Evolutionary conservation across 192 early-diverging fungal genomes (phyloP).

Genomic region (Blastocladiella britannica): DNA sequence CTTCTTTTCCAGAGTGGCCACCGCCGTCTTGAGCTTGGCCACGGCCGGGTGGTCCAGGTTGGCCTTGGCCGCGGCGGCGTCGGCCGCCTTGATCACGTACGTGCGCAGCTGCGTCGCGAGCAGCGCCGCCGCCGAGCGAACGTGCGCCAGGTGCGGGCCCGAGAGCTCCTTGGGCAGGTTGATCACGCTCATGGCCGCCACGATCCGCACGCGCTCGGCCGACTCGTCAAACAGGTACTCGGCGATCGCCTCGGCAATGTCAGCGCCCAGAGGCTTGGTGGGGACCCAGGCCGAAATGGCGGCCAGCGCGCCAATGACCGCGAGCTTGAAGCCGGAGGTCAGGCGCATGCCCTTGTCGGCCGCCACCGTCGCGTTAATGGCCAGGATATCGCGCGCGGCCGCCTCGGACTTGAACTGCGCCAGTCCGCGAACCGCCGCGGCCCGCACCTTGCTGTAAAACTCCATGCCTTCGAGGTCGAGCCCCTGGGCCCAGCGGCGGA

Average conservation of each 20-base stretch:
- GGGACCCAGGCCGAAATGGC: not conserved
- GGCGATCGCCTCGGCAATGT: not conserved
- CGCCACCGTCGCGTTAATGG: not conserved
- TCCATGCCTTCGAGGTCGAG: not conserved
- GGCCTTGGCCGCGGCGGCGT: no score
- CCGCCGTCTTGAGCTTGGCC: no score
- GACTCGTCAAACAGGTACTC: not conserved
- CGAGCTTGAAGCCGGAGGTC: not conserved
- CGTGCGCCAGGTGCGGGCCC: no score
- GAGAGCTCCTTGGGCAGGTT: no score
- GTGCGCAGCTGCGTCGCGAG: no score
- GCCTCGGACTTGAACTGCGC: not conserved
- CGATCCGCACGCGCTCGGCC: no score
- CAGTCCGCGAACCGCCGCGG: not conserved
- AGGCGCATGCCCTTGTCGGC: not conserved
- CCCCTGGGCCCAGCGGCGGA: not conserved
- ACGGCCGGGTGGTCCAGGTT: no score
- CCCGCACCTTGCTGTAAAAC: not conserved
- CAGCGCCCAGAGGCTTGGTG: not conserved
- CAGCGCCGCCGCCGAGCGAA: no score
- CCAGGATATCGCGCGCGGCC: not conserved
- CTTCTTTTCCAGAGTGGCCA: no score
- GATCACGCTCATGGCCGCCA: no score
- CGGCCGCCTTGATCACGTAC: no score
- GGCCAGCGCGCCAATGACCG: not conserved